Percentiles rank a stretch among this genome's conserved stretches.
Conservation (phyloP, 805 yeast genomes). For the Candida golubevii region DNA sequence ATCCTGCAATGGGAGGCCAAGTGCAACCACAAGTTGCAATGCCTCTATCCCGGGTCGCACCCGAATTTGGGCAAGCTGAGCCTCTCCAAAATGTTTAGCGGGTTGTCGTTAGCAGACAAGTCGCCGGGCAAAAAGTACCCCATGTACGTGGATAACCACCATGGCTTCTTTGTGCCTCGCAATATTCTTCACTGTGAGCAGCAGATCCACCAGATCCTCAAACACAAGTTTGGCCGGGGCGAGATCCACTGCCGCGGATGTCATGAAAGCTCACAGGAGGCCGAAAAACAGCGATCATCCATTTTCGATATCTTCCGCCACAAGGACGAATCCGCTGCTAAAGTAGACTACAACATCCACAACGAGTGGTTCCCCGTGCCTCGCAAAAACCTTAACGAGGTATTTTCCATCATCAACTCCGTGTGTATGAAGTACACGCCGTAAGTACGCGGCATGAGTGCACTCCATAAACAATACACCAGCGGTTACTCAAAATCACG, state of each 20-base stretch:
- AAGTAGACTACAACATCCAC: constrained; percentile 34
- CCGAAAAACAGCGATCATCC: not conserved
- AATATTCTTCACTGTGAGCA: constrained; percentile 37
- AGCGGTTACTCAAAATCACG: too few species aligned
- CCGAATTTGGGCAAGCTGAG: constrained; percentile 6
- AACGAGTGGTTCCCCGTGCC: constrained; percentile 58
- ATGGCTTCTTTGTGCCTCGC: constrained; percentile 33
- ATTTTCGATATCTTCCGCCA: constrained; percentile 6
- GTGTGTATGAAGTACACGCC: constrained; percentile 11
- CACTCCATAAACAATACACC: not conserved
- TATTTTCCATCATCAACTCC: constrained; percentile 14
- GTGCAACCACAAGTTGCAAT: constrained; percentile 44
- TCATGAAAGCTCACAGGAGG: constrained; percentile 6
- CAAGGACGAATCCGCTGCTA: constrained; percentile 4
- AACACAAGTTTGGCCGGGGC: constrained; percentile 44
- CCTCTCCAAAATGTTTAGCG: constrained; percentile 4
- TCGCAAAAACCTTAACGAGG: constrained; percentile 19
- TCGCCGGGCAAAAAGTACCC: not conserved
- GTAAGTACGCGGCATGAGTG: constrained; percentile 2
- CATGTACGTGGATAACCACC: constrained; percentile 19
- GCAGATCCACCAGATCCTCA: constrained; percentile 36
- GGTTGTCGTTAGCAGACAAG: constrained; percentile 5
- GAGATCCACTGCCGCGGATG: constrained; percentile 48
- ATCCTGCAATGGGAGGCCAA: constrained; percentile 50
- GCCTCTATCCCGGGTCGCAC: constrained; percentile 31